These are phyloP conservation scores for Monosporozyma aerobia DNA, from an alignment of 805 yeast genomes.

Conservation along the genomic window DNA sequence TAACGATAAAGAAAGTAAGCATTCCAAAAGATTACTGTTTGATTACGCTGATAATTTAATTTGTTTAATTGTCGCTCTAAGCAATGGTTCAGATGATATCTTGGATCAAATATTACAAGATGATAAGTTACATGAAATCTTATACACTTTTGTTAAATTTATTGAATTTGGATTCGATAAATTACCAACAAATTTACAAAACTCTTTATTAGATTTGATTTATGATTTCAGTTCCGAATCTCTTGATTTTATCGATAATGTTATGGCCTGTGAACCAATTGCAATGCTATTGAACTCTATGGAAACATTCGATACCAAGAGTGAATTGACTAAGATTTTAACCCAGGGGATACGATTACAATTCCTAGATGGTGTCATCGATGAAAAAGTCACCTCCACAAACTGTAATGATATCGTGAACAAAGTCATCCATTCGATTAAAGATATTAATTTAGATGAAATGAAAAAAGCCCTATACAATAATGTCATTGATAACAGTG, in stretches of 20 bases:
- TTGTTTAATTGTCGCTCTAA: conserved; percentile 57
- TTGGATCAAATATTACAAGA: conserved; percentile 32
- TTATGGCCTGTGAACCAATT: conserved; percentile 11
- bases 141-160: conserved; percentile 23
- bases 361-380: conserved; percentile 23
- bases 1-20: conserved; percentile 13
- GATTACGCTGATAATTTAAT: conserved; percentile 68
- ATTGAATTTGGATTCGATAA: conserved; percentile 22
- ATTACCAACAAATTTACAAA: conserved; percentile 38
- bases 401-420: conserved; percentile 20
- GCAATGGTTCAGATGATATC: conserved; percentile 57
- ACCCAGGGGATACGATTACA: conserved; percentile 34
- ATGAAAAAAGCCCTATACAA: conserved; percentile 20
- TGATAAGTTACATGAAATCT: conserved; percentile 18
- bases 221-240: conserved; percentile 57
- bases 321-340: conserved; percentile 29
- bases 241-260: conserved; percentile 36
- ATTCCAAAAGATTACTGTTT: conserved; percentile 41
- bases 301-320: conserved; percentile 7
- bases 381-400: conserved; percentile 10
- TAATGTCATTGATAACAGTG: conserved; percentile 2
- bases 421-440: conserved; percentile 20
- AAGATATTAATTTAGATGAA: conserved; percentile 27
- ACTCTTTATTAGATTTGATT: conserved; percentile 45
- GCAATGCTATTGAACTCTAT: neutral